These are phyloP conservation scores for Luvunga scandens DNA, from an alignment of 345 rosid species.

Conservation along the genomic window DNA sequence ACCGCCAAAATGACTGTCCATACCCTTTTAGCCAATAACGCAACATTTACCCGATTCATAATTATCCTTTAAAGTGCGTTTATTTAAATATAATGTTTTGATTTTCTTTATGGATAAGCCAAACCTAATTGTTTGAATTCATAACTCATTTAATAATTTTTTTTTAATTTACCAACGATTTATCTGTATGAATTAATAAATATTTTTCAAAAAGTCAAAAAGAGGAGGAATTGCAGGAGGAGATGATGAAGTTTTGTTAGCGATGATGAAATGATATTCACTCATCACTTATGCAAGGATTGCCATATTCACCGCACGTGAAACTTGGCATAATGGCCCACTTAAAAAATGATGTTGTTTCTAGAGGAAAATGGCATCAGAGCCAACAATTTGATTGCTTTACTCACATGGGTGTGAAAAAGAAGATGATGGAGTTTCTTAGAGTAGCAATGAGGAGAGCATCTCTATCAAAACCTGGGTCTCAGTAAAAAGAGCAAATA, in stretches of 20 bases:
- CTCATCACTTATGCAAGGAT: neutral
- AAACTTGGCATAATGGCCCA: conserved; percentile 16
- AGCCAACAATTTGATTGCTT: conserved; percentile 8
- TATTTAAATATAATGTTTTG: neutral
- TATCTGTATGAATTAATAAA: neutral
- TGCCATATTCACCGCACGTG: conserved; percentile 25
- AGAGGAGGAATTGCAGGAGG: neutral
- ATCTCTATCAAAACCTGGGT: neutral
- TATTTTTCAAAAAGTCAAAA: neutral
- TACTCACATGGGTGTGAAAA: conserved; percentile 19
- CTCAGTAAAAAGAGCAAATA: neutral
- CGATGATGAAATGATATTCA: neutral
- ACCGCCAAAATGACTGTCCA: neutral
- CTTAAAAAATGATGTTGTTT: conserved; percentile 27
- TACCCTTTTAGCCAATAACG: neutral
- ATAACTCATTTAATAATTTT: neutral
- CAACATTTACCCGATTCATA: neutral
- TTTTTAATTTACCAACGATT: neutral
- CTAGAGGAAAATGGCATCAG: conserved; percentile 13
- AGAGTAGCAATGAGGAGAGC: neutral
- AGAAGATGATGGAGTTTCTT: conserved; percentile 8
- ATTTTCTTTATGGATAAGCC: neutral
- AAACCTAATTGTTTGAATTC: neutral
- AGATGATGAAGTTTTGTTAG: neutral
- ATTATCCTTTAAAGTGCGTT: too few species aligned